Percentiles rank a stretch among this genome's conserved stretches.
These are phyloP conservation scores for Przewalskia tangutica DNA, from an alignment of 257 asterid genomes.

Conservation along the genomic window DNA sequence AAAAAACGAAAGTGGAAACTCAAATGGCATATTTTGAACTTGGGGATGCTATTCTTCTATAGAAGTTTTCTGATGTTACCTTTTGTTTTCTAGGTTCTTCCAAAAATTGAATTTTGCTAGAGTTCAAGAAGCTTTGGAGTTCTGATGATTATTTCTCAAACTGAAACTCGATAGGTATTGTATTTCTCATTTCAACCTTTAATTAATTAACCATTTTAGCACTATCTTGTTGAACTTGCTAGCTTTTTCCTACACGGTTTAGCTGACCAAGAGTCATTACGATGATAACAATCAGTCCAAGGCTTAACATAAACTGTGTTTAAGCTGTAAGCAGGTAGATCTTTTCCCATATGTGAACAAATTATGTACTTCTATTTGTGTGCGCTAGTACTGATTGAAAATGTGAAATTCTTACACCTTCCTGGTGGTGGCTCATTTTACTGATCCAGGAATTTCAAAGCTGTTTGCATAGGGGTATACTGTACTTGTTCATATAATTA, in stretches of 20 bases:
- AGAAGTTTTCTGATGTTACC: not conserved
- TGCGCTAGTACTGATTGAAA: not conserved
- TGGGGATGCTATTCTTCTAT: not conserved
- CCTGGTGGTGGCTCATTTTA: not conserved
- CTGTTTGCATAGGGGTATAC: not conserved
- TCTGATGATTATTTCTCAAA: not conserved
- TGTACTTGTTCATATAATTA: not conserved
- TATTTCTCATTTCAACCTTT: not conserved
- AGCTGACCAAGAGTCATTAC: not conserved
- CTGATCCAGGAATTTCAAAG: not conserved
- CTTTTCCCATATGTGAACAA: not conserved
- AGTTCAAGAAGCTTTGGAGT: not conserved
- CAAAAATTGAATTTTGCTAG: not conserved
- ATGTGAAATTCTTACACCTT: not conserved
- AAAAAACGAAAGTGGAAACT: not conserved
- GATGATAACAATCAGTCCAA: not conserved
- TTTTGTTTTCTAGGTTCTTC: not conserved
- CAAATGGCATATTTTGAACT: not conserved
- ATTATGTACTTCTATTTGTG: not conserved
- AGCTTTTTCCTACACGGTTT: not conserved
- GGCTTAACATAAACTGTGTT: not conserved
- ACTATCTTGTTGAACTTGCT: not conserved
- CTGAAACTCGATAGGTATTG: not conserved
- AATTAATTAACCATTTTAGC: not conserved
- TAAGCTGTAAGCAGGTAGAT: not conserved